phyloP scores from a whole-genome alignment of 2,329 filamentous ascomycete genomes.

The Calonectria montana region DNA sequence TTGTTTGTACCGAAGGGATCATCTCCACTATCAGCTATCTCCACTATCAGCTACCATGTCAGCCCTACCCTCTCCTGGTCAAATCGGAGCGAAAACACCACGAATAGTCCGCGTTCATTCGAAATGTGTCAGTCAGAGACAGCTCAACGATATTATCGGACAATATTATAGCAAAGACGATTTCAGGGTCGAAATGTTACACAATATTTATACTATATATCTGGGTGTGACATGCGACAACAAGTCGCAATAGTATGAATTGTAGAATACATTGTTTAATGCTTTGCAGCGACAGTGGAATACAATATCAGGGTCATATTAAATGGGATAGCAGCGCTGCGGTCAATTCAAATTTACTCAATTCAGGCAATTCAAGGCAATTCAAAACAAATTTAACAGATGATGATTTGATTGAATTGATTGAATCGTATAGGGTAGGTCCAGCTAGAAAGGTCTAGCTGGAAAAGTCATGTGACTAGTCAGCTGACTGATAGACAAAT shows the following conservation, averaged over 20 bases:
- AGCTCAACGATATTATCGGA: neutral
- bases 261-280: neutral
- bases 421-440: no score
- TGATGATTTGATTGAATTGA: no score
- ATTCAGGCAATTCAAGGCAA: no score
- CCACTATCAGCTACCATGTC: neutral
- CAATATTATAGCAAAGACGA: neutral
- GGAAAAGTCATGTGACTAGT: no score
- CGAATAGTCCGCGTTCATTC: neutral
- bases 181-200: neutral
- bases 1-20: no score
- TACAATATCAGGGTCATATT: neutral
- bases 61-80: neutral
- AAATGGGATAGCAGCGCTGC: no score
- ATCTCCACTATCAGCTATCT: no score
- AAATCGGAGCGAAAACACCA: neutral
- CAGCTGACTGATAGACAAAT: no score
- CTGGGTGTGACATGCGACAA: neutral
- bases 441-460: no score
- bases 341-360: no score
- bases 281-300: neutral
- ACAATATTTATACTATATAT: neutral
- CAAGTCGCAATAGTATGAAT: neutral
- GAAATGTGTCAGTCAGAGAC: neutral
- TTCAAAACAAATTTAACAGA: no score